A percentile compares a stretch with the other conserved stretches of the same genome.
Conservation (phyloP, 73 alveolate species). For the Tetrahymena elliotti region DNA sequence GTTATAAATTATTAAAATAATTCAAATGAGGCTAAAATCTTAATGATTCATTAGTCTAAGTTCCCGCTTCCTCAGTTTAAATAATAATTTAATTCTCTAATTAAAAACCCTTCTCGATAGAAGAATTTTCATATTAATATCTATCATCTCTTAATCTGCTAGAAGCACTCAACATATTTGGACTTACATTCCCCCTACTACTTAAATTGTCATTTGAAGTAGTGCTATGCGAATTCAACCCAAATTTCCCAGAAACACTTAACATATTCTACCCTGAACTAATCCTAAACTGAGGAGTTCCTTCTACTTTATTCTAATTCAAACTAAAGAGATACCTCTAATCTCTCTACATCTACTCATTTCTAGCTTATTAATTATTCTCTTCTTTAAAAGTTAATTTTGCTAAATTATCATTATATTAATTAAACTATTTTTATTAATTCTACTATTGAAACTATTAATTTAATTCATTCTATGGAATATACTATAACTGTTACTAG, state of each 20-base stretch:
- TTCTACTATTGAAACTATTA: no score
- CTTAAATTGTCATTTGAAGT: neutral
- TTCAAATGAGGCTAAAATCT: neutral
- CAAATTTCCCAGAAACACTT: neutral
- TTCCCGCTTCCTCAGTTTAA: neutral
- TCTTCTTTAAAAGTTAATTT: neutral
- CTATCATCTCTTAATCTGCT: neutral
- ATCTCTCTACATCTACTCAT: neutral
- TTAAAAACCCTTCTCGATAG: neutral
- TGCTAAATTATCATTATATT: neutral
- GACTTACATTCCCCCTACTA: neutral
- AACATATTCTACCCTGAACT: neutral
- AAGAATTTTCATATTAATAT: neutral
- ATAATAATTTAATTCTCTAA: no score
- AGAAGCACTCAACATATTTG: neutral
- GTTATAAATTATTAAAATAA: neutral
- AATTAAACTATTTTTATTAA: no score
- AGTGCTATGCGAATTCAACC: neutral
- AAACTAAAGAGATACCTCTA: neutral
- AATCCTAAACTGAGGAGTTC: neutral
- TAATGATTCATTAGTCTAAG: neutral
- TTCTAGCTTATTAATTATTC: no score
- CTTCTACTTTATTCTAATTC: neutral
- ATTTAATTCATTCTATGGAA: no score
- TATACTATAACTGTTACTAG: no score